phyloP scores from a whole-genome alignment of 2,329 filamentous ascomycete genomes.

The Rhynchosporium graminicola region DNA sequence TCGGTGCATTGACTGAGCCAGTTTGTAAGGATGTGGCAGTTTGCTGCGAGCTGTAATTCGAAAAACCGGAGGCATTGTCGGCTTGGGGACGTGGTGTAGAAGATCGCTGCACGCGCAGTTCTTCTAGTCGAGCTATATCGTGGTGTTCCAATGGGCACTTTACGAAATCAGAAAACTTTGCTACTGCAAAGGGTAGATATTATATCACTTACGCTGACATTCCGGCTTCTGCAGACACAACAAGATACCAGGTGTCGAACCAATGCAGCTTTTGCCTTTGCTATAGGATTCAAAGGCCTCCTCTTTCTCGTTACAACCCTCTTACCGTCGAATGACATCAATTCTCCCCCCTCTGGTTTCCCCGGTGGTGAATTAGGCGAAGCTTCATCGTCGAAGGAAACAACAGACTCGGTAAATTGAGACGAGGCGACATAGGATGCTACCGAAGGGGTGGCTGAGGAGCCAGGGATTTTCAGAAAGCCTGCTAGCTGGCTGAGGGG shows the following conservation, averaged over 20 bases:
- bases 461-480: slow-evolving; percentile 24
- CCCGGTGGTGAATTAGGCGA: slow-evolving; percentile 25
- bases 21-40: slow-evolving; percentile 16
- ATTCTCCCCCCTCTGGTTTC: slow-evolving; percentile 20
- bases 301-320: slow-evolving; percentile 29
- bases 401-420: slow-evolving; percentile 34
- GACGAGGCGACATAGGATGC: slow-evolving; percentile 29
- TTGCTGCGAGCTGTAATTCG: slow-evolving; percentile 20
- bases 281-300: slow-evolving; percentile 27
- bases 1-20: slow-evolving; percentile 18
- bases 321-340: slow-evolving; percentile 34
- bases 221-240: slow-evolving; percentile 28
- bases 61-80: slow-evolving; percentile 19
- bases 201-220: slow-evolving; percentile 28
- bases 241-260: slow-evolving; percentile 37
- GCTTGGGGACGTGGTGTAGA: slow-evolving; percentile 5
- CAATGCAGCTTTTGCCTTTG: slow-evolving; percentile 37
- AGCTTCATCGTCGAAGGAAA: slow-evolving; percentile 34
- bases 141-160: slow-evolving; percentile 39
- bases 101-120: slow-evolving; percentile 15
- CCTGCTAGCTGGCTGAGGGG: slow-evolving; percentile 23
- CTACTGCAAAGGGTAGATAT: neutral
- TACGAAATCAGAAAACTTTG: slow-evolving; percentile 10
- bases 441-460: slow-evolving; percentile 28
- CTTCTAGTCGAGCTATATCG: slow-evolving; percentile 35